Conservation (phyloP, 257 asterid genomes). For the Salvia hispanica region DNA sequence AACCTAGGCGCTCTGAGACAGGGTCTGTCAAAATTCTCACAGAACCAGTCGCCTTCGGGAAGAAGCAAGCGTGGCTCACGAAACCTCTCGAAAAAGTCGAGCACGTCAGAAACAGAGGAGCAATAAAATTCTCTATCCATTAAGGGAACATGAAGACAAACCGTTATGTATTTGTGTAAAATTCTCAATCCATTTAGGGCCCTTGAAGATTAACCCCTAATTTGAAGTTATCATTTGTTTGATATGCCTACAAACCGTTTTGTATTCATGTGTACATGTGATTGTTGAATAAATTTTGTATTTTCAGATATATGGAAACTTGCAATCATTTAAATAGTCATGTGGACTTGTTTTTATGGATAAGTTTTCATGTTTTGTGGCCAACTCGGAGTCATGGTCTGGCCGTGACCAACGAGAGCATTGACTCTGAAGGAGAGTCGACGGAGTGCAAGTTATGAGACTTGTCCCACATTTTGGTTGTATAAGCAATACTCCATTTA, state of each 20-base stretch:
- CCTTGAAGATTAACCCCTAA: conserved; percentile 8
- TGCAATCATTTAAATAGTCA: background rate
- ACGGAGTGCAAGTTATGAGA: no score
- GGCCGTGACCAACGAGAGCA: no score
- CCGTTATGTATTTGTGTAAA: background rate
- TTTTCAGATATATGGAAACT: background rate
- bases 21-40: conserved; percentile 59
- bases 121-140: conserved; percentile 6
- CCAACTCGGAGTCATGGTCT: no score
- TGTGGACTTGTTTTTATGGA: no score
- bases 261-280: conserved; percentile 10
- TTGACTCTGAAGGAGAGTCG: no score
- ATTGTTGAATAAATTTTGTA: conserved; percentile 10
- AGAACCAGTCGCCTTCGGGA: conserved; percentile 41
- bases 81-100: conserved; percentile 42
- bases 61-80: conserved; percentile 48
- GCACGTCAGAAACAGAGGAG: conserved; percentile 42
- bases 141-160: conserved; percentile 16
- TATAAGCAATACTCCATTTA: no score
- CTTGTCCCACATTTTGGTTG: no score
- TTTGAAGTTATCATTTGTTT: conserved; percentile 16
- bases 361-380: no score
- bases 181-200: conserved; percentile 4
- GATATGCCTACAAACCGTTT: conserved; percentile 11
- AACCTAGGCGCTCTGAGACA: conserved; percentile 66